These are phyloP conservation scores for Puccinia hordei DNA, from an alignment of 1,284 basidiomycete species.

Conservation along the genomic window DNA sequence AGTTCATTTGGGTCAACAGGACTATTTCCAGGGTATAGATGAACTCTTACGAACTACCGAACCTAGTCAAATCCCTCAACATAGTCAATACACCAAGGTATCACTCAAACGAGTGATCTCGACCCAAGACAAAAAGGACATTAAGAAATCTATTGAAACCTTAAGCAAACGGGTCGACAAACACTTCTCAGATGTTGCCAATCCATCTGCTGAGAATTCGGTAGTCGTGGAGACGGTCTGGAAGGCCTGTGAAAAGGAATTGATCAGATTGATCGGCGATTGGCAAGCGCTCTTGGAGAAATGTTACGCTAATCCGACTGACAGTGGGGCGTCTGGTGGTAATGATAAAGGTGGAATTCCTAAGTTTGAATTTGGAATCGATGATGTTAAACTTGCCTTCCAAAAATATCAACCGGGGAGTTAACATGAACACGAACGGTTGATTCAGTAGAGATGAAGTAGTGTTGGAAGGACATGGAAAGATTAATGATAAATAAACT, in stretches of 20 bases:
- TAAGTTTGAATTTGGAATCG: slow-evolving; percentile 71
- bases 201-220: slow-evolving; percentile 68
- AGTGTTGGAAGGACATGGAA: no score
- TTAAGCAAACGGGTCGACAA: slow-evolving; percentile 91
- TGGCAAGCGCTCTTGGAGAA: slow-evolving; percentile 71
- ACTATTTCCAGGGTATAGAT: slow-evolving; percentile 91
- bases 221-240: slow-evolving; percentile 77
- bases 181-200: slow-evolving; percentile 71
- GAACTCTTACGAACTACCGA: slow-evolving; percentile 77
- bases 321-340: background rate
- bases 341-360: slow-evolving; percentile 61
- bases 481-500: no score
- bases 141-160: slow-evolving; percentile 77
- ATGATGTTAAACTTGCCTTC: slow-evolving; percentile 76
- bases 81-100: slow-evolving; percentile 74
- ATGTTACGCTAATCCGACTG: slow-evolving; percentile 66
- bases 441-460: no score
- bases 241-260: slow-evolving; percentile 80
- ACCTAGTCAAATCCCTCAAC: slow-evolving; percentile 75
- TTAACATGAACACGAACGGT: background rate
- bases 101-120: slow-evolving; percentile 81
- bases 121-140: slow-evolving; percentile 82
- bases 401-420: slow-evolving; percentile 37
- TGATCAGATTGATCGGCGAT: slow-evolving; percentile 71
- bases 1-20: slow-evolving; percentile 64